Conservation (phyloP, 208 protist genomes). For the Trypanosoma platydactyli region DNA sequence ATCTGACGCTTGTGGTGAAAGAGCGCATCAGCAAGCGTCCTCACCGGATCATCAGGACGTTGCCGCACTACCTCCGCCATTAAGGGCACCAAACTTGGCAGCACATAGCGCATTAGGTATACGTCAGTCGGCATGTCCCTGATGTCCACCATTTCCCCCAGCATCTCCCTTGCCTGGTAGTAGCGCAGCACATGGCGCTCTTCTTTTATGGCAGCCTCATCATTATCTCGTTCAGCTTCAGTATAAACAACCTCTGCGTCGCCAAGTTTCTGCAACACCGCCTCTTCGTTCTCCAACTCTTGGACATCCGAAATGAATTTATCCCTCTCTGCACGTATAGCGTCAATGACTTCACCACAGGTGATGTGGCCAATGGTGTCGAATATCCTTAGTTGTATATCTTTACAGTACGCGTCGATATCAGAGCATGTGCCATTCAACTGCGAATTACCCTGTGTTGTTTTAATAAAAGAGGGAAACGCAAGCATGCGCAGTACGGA, state of each 20-base stretch:
- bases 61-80: conserved; percentile 86
- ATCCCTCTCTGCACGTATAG: conserved; percentile 14
- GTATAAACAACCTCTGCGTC: conserved; percentile 36
- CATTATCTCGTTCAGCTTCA: conserved; percentile 25
- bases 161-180: conserved; percentile 58
- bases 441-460: neutral
- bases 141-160: conserved; percentile 20
- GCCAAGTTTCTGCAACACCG: conserved; percentile 22
- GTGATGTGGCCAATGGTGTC: conserved; percentile 18
- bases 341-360: conserved; percentile 17
- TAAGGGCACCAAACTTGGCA: conserved; percentile 90
- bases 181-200: conserved; percentile 59
- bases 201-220: conserved; percentile 31
- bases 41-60: conserved; percentile 91
- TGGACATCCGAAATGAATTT: neutral
- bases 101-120: conserved; percentile 93
- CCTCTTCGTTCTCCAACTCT: conserved; percentile 14
- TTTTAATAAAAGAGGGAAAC: neutral
- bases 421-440: neutral
- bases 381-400: conserved; percentile 15
- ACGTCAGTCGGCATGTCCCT: conserved; percentile 66
- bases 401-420: conserved; percentile 18
- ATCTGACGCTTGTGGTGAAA: conserved; percentile 74
- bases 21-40: conserved; percentile 87
- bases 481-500: conserved; percentile 39